Conservation (phyloP, 345 rosid species). For the Orychophragmus violaceus region DNA sequence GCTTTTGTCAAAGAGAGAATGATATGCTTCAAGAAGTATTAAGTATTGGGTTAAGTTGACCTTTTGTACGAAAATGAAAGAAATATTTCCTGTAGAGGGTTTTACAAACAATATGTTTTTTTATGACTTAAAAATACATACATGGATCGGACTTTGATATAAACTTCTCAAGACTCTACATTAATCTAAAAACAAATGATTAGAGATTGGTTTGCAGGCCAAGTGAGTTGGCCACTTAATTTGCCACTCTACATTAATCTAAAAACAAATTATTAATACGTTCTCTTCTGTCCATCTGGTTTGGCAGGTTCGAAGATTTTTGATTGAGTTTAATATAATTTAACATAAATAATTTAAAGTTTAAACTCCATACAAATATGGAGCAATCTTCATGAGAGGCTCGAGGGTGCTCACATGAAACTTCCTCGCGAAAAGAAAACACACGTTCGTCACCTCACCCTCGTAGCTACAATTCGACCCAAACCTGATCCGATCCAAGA, state of each 20-base stretch:
- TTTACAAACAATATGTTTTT: too few relatives aligned
- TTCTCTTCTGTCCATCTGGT: background rate
- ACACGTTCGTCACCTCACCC: constrained; percentile 31
- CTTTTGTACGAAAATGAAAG: too few relatives aligned
- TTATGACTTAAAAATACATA: too few relatives aligned
- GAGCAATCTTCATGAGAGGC: constrained; percentile 37
- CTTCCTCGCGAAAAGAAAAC: constrained; percentile 48
- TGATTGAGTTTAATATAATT: background rate
- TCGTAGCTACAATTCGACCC: constrained; percentile 37
- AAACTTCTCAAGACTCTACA: too few relatives aligned
- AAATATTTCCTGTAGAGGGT: too few relatives aligned
- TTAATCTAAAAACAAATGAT: too few relatives aligned
- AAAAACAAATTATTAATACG: background rate
- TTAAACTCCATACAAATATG: constrained; percentile 16
- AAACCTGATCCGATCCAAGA: constrained; percentile 34
- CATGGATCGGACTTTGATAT: too few relatives aligned
- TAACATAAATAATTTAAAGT: background rate
- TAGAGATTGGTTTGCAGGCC: constrained; percentile 11
- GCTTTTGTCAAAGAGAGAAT: too few relatives aligned
- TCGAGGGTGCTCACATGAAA: constrained; percentile 42
- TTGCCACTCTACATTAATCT: background rate
- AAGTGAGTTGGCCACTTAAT: constrained; percentile 10
- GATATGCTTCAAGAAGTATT: too few relatives aligned
- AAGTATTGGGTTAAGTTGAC: too few relatives aligned
- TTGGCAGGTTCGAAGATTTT: background rate